Evolutionary conservation across 1,139 yeast species (phyloP).

Genomic region (Nakaseomyces kungkrabaensis): DNA sequence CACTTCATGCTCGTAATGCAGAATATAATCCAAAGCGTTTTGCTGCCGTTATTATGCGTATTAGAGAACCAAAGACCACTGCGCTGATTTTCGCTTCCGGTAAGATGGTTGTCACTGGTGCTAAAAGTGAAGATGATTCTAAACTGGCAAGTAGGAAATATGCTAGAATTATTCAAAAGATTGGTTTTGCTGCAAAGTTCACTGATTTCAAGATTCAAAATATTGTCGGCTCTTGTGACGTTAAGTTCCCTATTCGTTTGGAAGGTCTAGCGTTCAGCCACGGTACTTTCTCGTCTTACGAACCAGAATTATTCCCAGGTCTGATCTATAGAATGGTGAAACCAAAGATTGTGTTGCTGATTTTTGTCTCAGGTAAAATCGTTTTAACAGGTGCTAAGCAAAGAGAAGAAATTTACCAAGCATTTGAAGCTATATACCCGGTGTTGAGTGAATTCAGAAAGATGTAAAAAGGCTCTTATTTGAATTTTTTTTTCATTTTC

Average conservation of each 20-base stretch:
- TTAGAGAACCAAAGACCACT: slow-evolving; percentile 96
- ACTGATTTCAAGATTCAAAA: slow-evolving; percentile 97
- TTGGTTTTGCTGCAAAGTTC: slow-evolving; percentile 92
- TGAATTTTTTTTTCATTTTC: not conserved
- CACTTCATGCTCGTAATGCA: slow-evolving; percentile 97
- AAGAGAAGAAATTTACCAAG: slow-evolving; percentile 96
- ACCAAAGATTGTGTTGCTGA: slow-evolving; percentile 90
- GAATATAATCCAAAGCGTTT: slow-evolving; percentile 97
- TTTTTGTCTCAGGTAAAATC: slow-evolving; percentile 94
- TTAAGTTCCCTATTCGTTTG: slow-evolving; percentile 90
- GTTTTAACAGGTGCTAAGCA: slow-evolving; percentile 98
- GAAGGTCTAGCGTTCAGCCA: slow-evolving; percentile 98
- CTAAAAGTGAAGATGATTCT: slow-evolving; percentile 95
- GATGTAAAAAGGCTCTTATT: slow-evolving; percentile 22
- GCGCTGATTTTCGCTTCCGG: slow-evolving; percentile 98
- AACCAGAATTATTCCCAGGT: slow-evolving; percentile 98
- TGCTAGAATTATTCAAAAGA: slow-evolving; percentile 94
- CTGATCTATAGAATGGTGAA: slow-evolving; percentile 98
- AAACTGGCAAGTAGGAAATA: slow-evolving; percentile 94
- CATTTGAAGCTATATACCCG: slow-evolving; percentile 96
- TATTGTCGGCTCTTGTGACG: slow-evolving; percentile 98
- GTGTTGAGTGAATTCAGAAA: slow-evolving; percentile 97
- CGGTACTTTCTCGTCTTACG: slow-evolving; percentile 97
- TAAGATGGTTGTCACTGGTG: slow-evolving; percentile 99
- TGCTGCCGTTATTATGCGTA: slow-evolving; percentile 99